A percentile compares a stretch with the other conserved stretches of the same genome.
phyloP scores from a whole-genome alignment of 495 filamentous ascomycete species.

The Penicillium coprophilum region DNA sequence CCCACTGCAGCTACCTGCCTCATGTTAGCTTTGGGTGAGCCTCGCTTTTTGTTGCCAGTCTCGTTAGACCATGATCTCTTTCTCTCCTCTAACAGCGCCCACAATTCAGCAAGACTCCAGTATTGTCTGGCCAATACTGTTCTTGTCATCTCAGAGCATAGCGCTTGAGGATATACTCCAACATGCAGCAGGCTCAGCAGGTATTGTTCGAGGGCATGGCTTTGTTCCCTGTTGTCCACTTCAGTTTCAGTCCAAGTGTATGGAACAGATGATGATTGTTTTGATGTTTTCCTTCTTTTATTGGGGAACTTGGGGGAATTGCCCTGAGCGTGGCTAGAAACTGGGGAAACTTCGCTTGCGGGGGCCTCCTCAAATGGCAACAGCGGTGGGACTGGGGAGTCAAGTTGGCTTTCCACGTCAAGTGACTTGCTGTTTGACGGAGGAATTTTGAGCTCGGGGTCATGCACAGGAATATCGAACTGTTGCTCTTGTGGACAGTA shows the following conservation, averaged over 20 bases:
- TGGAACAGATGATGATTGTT: conserved; percentile 11
- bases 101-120: conserved; percentile 31
- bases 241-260: conserved; percentile 22
- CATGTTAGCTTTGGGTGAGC: not conserved
- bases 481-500: not conserved
- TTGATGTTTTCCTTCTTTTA: not conserved
- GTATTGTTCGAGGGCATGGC: conserved; percentile 13
- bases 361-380: not conserved
- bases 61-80: conserved; percentile 18
- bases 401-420: not conserved
- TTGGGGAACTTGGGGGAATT: not conserved
- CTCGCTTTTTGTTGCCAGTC: not conserved
- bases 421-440: not conserved
- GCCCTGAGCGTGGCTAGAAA: too few relatives aligned
- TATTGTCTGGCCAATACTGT: not conserved
- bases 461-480: not conserved
- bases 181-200: conserved; percentile 21
- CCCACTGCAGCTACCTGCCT: not conserved
- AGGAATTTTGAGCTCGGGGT: not conserved
- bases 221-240: not conserved
- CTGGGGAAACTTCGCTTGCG: not conserved
- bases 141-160: not conserved
- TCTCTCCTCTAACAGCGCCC: conserved; percentile 21
- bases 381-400: not conserved
- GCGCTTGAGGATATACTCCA: conserved; percentile 10